Evolutionary conservation across 306 rosid species (phyloP).

Genomic region (Notholithocarpus densiflorus): DNA sequence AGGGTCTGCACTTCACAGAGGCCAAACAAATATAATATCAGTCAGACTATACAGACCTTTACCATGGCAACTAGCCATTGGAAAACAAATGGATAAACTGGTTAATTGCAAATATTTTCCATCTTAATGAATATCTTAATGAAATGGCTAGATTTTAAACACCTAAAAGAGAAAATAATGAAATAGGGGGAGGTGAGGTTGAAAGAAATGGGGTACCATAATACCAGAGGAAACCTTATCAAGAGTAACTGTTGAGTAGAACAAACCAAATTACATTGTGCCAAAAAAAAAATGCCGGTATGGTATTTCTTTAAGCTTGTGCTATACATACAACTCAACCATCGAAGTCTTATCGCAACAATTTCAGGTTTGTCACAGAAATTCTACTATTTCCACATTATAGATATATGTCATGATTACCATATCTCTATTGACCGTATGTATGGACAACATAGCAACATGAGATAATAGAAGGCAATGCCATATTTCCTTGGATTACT

Average conservation of each 20-base stretch:
- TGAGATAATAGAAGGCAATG: neutral
- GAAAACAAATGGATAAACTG: neutral
- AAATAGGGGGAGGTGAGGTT: neutral
- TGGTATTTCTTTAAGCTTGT: neutral
- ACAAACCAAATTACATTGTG: neutral
- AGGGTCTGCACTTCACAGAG: constrained; percentile 49
- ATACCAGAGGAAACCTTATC: neutral
- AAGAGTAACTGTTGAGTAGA: neutral
- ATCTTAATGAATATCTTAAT: neutral
- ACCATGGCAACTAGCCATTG: neutral
- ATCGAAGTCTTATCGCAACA: neutral
- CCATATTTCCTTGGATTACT: neutral
- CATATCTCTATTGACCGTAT: neutral
- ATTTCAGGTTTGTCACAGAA: neutral
- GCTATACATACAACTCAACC: neutral
- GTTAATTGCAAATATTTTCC: neutral
- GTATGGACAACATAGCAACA: neutral
- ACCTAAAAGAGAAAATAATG: neutral
- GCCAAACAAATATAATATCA: constrained; percentile 1
- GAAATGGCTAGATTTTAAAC: neutral
- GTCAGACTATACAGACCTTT: neutral
- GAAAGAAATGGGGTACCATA: neutral
- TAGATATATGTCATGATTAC: neutral
- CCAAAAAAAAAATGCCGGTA: neutral
- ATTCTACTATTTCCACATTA: neutral